Conservation (phyloP, 768 basidiomycete genomes). For the Pulveroboletus sp. region DNA sequence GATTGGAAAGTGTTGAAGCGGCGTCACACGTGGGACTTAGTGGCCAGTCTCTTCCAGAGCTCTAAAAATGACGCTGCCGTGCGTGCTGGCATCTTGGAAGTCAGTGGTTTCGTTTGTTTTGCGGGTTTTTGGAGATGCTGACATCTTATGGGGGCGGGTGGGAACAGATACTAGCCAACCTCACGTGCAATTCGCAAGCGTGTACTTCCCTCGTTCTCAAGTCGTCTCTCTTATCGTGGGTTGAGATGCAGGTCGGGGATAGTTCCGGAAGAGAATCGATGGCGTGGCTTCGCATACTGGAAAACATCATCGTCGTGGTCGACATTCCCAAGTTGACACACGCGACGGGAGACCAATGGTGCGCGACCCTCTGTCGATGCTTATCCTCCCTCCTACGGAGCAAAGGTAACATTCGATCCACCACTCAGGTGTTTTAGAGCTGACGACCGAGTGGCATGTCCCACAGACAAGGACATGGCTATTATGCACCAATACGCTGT, state of each 20-base stretch:
- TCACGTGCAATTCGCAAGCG: constrained; percentile 70
- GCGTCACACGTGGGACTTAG: constrained; percentile 84
- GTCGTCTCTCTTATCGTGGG: constrained; percentile 75
- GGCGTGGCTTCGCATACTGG: constrained; percentile 64
- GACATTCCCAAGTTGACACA: constrained; percentile 51
- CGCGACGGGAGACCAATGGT: constrained; percentile 61
- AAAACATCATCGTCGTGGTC: constrained; percentile 55
- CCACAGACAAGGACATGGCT: constrained; percentile 18
- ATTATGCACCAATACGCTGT: constrained; percentile 25
- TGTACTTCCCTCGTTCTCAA: constrained; percentile 69
- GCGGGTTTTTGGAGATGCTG: not conserved
- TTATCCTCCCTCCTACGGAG: constrained; percentile 26
- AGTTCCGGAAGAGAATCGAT: constrained; percentile 38
- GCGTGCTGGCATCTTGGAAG: constrained; percentile 66
- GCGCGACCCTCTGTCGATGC: constrained; percentile 51
- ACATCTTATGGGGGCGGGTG: not conserved
- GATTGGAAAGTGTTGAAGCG: constrained; percentile 84
- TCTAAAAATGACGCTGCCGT: constrained; percentile 50
- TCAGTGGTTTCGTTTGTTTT: constrained; percentile 27
- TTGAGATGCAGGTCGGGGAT: constrained; percentile 62
- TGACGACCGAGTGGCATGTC: not conserved
- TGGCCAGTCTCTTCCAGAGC: constrained; percentile 80
- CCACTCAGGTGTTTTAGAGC: not conserved
- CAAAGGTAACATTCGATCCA: constrained; percentile 8
- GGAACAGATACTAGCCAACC: constrained; percentile 65